Base-by-base conservation (phyloP, 495 filamentous ascomycete genomes). In the Xylaria longipes region DNA sequence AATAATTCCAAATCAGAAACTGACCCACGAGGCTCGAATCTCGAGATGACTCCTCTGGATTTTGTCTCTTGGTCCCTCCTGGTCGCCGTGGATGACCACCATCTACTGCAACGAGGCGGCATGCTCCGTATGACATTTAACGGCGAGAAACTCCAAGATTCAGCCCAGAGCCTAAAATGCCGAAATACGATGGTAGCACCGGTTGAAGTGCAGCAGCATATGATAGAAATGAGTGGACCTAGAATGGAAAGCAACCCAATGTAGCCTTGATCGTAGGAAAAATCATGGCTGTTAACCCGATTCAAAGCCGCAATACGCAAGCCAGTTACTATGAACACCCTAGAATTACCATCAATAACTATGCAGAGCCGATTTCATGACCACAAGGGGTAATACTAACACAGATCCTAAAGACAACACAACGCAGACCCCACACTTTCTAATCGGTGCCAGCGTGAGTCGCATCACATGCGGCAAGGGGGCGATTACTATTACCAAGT, bases 301-400 rank as follows among this genome's bases (percentile, higher is more conserved):
- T 64, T 46, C 39, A 64, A 45, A 45, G 61, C 39, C 22, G 61
- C 61, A 37, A 64, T 64, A 29, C 61, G 39, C 6, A 64, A 15
- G 39, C 61, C 61, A 20, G 61, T 64, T 20, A 64, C 46, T 41
- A 64, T 64, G 39, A 64, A 64, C 22, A 64, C 61, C 35, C 61
- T 64, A 9, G 5, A 64, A 27, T 27, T 22, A 27, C 22, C 1
- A 64, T 41, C 15, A 64, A 15, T 17, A 64, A 22, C 39, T 37
- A 37, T 22, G n/a, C 27, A 31, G 31, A 56, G 11, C 27, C 57
- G 33, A 37, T 9, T 5, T 22, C 31, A n/a, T 20, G 56, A 35
- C 9, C 2, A 12, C 46, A 11, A 45, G n/a, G 33, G 15, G 27
- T 31, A 11, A 41, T 41, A 37, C 61, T 64, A 25, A 46, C 39